Conservation (phyloP, 371 early-diverging fungal genomes). For the Syncephalis fuscata region DNA sequence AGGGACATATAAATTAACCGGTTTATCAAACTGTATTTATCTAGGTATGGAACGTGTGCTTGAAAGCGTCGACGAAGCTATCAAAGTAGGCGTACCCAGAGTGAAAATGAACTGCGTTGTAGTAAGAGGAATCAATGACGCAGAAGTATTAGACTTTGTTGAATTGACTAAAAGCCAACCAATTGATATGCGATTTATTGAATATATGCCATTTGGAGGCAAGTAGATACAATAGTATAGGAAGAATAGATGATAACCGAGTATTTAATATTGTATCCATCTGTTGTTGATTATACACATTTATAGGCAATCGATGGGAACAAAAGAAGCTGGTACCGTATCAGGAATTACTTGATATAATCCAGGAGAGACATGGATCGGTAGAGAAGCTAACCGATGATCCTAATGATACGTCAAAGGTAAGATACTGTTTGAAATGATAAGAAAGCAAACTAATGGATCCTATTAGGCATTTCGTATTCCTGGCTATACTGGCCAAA, state of each 20-base stretch:
- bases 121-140: slow-evolving; percentile 70
- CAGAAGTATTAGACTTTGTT: slow-evolving; percentile 67
- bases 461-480: slow-evolving; percentile 29
- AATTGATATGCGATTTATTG: slow-evolving; percentile 80
- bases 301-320: slow-evolving; percentile 73
- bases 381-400: slow-evolving; percentile 50
- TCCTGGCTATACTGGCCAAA: slow-evolving; percentile 61
- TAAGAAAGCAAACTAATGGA: background rate
- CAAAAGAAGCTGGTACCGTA: slow-evolving; percentile 69
- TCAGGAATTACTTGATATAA: slow-evolving; percentile 41
- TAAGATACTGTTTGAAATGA: slow-evolving; percentile 10
- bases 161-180: slow-evolving; percentile 56
- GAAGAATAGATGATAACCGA: background rate
- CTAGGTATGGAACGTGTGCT: slow-evolving; percentile 61
- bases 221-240: slow-evolving; percentile 3
- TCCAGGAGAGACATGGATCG: slow-evolving; percentile 31
- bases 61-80: slow-evolving; percentile 51
- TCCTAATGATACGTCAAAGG: slow-evolving; percentile 76
- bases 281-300: background rate
- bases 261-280: background rate
- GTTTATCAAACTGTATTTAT: background rate
- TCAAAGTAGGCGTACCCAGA: slow-evolving; percentile 34
- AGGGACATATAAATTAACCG: background rate
- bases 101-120: slow-evolving; percentile 87
- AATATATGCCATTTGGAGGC: slow-evolving; percentile 96